Percentiles rank a stretch among this genome's conserved stretches.
Evolutionary conservation across 2,329 filamentous ascomycete genomes (phyloP).

Genomic region (Phaeosphaeria sp.): DNA sequence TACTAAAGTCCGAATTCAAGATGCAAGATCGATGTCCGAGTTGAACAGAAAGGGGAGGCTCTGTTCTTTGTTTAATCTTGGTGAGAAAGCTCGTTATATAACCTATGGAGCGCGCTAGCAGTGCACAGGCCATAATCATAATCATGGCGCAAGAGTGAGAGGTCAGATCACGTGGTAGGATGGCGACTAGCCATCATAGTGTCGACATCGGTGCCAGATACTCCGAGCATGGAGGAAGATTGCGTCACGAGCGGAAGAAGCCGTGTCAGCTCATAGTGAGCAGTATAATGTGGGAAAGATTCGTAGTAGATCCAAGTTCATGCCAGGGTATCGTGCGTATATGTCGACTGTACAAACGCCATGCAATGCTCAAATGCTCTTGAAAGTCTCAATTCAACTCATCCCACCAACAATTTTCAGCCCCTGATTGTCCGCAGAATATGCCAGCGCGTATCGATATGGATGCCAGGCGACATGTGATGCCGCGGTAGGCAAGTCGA

Average conservation of each 20-base stretch:
- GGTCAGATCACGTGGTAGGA: no score
- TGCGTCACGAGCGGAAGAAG: background rate
- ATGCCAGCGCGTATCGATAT: conserved; percentile 74
- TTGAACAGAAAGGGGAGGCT: background rate
- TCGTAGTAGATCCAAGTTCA: background rate
- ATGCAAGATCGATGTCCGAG: background rate
- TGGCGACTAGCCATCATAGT: background rate
- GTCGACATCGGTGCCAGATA: conserved; percentile 15
- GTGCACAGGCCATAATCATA: no score
- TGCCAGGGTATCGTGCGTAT: conserved; percentile 18
- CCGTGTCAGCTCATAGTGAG: no score
- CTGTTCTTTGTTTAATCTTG: background rate
- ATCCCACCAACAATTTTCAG: conserved; percentile 69
- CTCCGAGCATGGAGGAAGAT: conserved; percentile 3
- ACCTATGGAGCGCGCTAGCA: no score
- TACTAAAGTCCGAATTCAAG: background rate
- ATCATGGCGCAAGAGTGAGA: no score
- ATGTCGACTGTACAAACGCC: conserved; percentile 6
- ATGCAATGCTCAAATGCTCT: background rate
- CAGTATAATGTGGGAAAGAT: background rate
- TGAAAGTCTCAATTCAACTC: conserved; percentile 25
- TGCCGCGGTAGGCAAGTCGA: conserved; percentile 70
- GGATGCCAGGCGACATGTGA: conserved; percentile 79
- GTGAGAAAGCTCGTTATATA: background rate
- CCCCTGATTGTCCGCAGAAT: conserved; percentile 67